Base-by-base conservation (phyloP, 768 basidiomycete genomes). In the Rhizopogon rudus region DNA sequence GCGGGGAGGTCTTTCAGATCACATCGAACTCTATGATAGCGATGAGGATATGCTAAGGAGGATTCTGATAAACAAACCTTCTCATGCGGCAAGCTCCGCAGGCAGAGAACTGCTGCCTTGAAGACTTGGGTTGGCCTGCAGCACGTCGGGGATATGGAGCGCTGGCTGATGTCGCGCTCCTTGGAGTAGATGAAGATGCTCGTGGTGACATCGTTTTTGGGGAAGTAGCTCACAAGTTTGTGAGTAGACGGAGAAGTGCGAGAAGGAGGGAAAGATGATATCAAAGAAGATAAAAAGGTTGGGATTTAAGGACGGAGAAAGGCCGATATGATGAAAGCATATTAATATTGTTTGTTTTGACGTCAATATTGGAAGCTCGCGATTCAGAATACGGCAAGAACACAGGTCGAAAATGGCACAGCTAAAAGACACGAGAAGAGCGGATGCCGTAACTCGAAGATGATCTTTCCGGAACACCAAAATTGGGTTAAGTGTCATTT, bases 31-130 rank as follows among this genome's bases (percentile, higher is more conserved):
- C 91, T 93, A 64, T 28, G 45, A 49, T 3, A 31, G 20, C 44
- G 12, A 16, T 16, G 16, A 51, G n/a, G 41, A 46, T 3, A 25
- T 22, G 5, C 37, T 1, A 13, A 39, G 44, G 1, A 29, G 12
- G 20, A 44, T 51, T 1, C 0, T 14, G 8, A 5, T 48, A 45
- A 39, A 60, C 72, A 40, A 51, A 88, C 87, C 94, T 82, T 67
- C 94, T 73, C 84, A 91, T 91, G 57, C 92, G 84, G 71, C 94
- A 97, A 31, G 92, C 91, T 55, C 92, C 92, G 67, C 94, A 96
- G 7, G 93, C 93, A n/a, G 88, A 90, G 71, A 91, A 92, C 62
- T 96, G 91, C 63, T 89, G 86, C 57, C 89, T 75, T 2, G 84
- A 80, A 29, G 89, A 88, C 67, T 91, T 91, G 53, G 87, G 82